Evolutionary conservation across 1,284 basidiomycete genomes (phyloP), one percentile per base, ranked within the genome.

Genomic region (Omphalotus olearius): DNA sequence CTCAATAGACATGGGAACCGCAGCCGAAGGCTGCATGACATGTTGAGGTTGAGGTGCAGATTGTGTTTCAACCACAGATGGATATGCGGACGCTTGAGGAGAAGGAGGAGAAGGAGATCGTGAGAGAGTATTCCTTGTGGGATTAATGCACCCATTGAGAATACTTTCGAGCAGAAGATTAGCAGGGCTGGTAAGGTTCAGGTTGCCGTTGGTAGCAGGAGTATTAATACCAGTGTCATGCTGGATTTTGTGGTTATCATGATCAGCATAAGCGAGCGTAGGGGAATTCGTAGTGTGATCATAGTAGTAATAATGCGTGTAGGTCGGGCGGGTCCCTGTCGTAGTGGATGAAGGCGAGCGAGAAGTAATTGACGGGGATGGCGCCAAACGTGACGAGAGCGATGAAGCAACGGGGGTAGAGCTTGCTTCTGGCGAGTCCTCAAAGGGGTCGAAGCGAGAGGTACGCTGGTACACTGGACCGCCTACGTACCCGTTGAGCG

Each of bases 301-400:
- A 36, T 55, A 55, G 48, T 55, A 55, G 18, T 55, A 55, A 40
- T 51, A 55, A 17, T 55, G 53, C 38, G 49, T 55, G 41, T 55
- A 55, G 17, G 41, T 39, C 36, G 53, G 49, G 23, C 45, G 30
- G 43, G 23, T 23, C 25, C 11, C 42, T n/a, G 42, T 48, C 25
- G 37, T 18, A 6, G 48, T n/a, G 17, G 37, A 30, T 14, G 35
- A n/a, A 3, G 41, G 6, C 13, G 18, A 40, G 18, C 37, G 20
- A 6, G 30, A 26, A 17, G 36, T 38, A 16, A 47, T 35, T 16
- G 16, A 10, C 4, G 51, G 40, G 9, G 53, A 51, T 38, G 35
- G 33, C 13, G 50, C 41, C 23, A 39, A 36, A 40, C 46, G 35
- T 11, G 30, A n/a, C 33, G 20, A 28, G 39, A 43, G 39, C 16